These are phyloP conservation scores for Venturia carpophila DNA, from an alignment of 2,329 filamentous ascomycete species.

Conservation along the genomic window DNA sequence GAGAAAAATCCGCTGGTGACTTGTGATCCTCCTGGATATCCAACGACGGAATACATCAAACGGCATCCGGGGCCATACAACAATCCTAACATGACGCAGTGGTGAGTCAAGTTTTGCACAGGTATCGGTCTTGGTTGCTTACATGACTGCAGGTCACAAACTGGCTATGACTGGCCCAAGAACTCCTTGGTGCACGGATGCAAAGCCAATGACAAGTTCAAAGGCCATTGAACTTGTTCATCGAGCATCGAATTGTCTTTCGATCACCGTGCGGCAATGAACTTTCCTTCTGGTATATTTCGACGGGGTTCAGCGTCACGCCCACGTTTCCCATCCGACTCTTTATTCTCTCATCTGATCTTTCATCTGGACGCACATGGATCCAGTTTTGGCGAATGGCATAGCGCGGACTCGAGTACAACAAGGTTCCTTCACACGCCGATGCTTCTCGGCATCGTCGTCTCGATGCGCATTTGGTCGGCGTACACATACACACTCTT, in stretches of 20 bases:
- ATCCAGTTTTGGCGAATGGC: not conserved
- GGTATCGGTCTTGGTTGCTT: conserved; percentile 18
- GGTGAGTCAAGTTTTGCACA: conserved; percentile 38
- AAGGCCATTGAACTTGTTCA: not conserved
- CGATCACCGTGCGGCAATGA: not conserved
- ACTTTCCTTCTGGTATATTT: not conserved
- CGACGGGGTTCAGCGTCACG: not conserved
- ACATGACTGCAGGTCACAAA: conserved; percentile 33
- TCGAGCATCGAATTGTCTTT: not conserved
- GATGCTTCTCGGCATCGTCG: not conserved
- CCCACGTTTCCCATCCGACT: not conserved
- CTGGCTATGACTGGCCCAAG: conserved; percentile 52
- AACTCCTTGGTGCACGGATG: conserved; percentile 56
- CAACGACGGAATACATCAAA: conserved; percentile 59
- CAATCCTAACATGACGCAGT: conserved; percentile 57
- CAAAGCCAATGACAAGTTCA: conserved; percentile 17
- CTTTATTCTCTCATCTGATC: conserved; percentile 4
- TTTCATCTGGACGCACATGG: not conserved
- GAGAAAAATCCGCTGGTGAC: conserved; percentile 50
- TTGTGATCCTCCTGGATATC: conserved; percentile 60
- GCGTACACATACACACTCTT: conserved; percentile 5
- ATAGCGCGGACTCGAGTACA: not conserved
- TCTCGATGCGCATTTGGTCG: not conserved
- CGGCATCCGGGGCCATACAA: conserved; percentile 53
- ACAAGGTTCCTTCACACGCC: not conserved